phyloP scores from a whole-genome alignment of 2,329 filamentous ascomycete genomes.

The Fusarium equiseti region DNA sequence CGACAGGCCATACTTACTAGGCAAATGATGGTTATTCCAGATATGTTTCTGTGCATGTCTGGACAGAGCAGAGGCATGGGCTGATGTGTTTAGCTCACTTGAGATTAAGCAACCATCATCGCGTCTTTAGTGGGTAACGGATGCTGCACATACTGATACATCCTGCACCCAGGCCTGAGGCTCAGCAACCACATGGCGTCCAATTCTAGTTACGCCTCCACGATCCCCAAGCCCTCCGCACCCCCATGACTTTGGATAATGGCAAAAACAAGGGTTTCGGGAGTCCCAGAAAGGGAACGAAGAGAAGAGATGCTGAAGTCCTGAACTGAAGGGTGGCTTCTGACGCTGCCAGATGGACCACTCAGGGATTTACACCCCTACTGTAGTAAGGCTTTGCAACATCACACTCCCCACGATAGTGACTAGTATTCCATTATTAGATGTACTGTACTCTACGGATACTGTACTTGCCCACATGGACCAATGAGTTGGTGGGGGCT shows the following conservation, averaged over 20 bases:
- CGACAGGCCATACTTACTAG: not conserved
- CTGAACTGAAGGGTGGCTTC: constrained; percentile 34
- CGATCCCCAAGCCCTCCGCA: constrained; percentile 33
- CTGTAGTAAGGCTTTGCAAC: constrained; percentile 20
- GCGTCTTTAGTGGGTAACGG: not conserved
- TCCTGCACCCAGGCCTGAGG: constrained; percentile 2
- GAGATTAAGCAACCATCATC: not conserved
- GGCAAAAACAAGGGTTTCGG: constrained; percentile 42
- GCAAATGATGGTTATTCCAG: not conserved
- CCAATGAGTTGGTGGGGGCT: constrained; percentile 28
- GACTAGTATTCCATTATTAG: constrained; percentile 23
- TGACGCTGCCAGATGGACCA: constrained; percentile 8
- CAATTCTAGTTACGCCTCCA: constrained; percentile 21
- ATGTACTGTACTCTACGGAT: constrained; percentile 13
- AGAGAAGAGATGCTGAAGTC: constrained; percentile 19
- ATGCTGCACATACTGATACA: not conserved
- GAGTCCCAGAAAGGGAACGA: constrained; percentile 31
- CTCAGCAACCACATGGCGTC: constrained; percentile 18
- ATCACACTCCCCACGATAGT: constrained; percentile 39
- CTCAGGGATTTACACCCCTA: constrained; percentile 14
- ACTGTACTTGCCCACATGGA: constrained; percentile 42
- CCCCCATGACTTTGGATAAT: constrained; percentile 29
- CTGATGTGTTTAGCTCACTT: not conserved
- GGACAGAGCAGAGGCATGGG: not conserved
- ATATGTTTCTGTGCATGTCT: not conserved